These are phyloP conservation scores for Sporobolomyces pararoseus DNA, from an alignment of 768 basidiomycete species.

Conservation along the genomic window DNA sequence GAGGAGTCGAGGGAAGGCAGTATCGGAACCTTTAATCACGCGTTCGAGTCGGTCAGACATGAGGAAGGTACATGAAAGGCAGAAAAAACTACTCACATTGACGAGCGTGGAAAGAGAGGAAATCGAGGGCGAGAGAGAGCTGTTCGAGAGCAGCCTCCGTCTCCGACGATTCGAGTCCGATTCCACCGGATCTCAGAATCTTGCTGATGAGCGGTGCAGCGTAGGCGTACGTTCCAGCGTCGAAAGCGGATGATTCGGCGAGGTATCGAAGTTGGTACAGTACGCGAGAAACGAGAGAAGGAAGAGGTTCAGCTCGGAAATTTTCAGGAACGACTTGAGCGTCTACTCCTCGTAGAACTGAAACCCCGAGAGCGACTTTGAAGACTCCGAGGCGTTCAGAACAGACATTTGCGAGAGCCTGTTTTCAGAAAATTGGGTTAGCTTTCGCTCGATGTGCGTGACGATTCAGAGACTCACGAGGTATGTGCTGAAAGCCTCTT, in stretches of 20 bases:
- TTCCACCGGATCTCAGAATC: slow-evolving; percentile 66
- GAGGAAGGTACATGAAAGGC: neutral
- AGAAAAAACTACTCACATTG: slow-evolving; percentile 47
- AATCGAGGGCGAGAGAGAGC: slow-evolving; percentile 65
- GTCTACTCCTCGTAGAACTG: slow-evolving; percentile 70
- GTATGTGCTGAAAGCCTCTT: slow-evolving; percentile 68
- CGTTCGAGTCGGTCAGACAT: neutral
- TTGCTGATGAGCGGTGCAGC: slow-evolving; percentile 68
- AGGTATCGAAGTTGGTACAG: slow-evolving; percentile 76
- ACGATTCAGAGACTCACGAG: slow-evolving; percentile 56
- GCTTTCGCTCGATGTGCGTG: neutral
- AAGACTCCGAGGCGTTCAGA: slow-evolving; percentile 70
- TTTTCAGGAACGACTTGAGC: slow-evolving; percentile 67
- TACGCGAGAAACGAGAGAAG: slow-evolving; percentile 73
- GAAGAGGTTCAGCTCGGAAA: slow-evolving; percentile 66
- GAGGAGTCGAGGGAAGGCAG: slow-evolving; percentile 67
- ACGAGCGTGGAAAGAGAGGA: slow-evolving; percentile 62
- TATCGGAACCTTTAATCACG: slow-evolving; percentile 60
- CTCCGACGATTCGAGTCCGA: slow-evolving; percentile 60
- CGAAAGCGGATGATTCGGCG: slow-evolving; percentile 75
- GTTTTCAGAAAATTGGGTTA: neutral
- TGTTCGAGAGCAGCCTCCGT: slow-evolving; percentile 74
- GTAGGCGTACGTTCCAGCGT: slow-evolving; percentile 80
- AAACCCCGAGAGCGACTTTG: slow-evolving; percentile 71
- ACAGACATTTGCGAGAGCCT: slow-evolving; percentile 68